phyloP scores from a whole-genome alignment of 345 rosid genomes.

The Corymbia maculata region DNA sequence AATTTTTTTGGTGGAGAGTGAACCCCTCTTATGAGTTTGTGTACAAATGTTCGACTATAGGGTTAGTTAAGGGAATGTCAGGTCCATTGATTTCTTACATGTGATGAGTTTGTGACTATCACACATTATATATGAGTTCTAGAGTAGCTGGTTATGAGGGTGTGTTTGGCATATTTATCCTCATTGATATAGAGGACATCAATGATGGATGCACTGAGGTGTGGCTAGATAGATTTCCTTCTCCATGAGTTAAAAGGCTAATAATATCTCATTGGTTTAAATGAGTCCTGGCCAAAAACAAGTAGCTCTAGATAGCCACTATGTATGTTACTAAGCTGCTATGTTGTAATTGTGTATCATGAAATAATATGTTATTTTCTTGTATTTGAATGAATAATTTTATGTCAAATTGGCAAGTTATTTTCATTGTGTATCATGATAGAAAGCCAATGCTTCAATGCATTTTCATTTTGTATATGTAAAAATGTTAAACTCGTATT shows the following conservation, averaged over 20 bases:
- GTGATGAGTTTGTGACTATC: background rate
- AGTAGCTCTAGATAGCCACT: background rate
- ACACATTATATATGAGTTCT: background rate
- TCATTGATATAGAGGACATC: background rate
- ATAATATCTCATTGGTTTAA: background rate
- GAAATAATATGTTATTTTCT: background rate
- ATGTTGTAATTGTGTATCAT: background rate
- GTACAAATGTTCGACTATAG: background rate
- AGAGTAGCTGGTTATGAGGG: background rate
- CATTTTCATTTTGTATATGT: background rate
- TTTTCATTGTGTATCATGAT: background rate
- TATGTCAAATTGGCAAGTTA: background rate
- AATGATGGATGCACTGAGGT: background rate
- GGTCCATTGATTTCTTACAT: background rate
- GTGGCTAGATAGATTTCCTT: background rate
- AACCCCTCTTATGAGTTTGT: background rate
- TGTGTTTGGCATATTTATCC: background rate
- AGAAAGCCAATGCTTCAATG: background rate
- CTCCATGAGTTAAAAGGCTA: background rate
- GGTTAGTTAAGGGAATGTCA: background rate
- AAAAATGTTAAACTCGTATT: background rate
- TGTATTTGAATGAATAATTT: background rate
- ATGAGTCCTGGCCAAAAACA: background rate
- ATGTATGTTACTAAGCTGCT: background rate
- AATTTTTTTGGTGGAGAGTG: background rate